Evolutionary conservation across 768 basidiomycete genomes (phyloP), one percentile per base, ranked within the genome.

Genomic region (Filobasidium wieringae): DNA sequence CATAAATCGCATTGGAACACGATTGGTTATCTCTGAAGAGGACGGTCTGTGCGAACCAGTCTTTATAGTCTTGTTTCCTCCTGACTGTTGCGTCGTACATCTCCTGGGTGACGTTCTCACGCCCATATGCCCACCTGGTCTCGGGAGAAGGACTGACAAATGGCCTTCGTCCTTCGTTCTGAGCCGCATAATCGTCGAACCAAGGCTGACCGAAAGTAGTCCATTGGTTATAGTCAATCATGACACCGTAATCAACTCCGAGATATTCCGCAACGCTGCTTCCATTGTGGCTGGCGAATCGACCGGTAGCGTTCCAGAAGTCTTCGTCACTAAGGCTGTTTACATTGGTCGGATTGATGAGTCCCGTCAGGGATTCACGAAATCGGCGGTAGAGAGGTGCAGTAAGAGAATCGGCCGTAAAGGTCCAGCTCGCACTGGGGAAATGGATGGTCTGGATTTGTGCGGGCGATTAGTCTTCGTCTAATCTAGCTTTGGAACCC

Each of bases 1-100:
- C 51, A 52, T 53, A 61, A 58, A 65, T 51, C 7, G 63, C 51
- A 34, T 67, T 61, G 14, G 68, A 66, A 57, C 70, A 69, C 7
- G 66, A 62, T 33, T 64, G 50, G 14, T 63, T 53, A 47, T 68
- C 59, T 32, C 53, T 51, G 31, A 34, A 50, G 15, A 64, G 36
- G 8, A 71, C 60, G 12, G 59, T 31, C 5, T 36, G 19, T 32
- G 50, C 54, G 41, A 68, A 56, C 41, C 64, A 66, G 4, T 61
- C 59, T 49, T 62, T 57, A 57, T 64, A 68, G 7, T 64, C 57
- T 36, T 57, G 51, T 52, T 68, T 65, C 31, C 59, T 56, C 2
- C 26, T 32, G 2, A 65, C 37, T n/a, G n/a, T n/a, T n/a, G n/a
- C n/a, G n/a, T n/a, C n/a, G n/a, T n/a, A n/a, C 29, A 60, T 55